A percentile compares a stretch with the other conserved stretches of the same genome.
Conservation (phyloP, 2,329 filamentous ascomycete genomes). For the Pyrenophora seminiperda region DNA sequence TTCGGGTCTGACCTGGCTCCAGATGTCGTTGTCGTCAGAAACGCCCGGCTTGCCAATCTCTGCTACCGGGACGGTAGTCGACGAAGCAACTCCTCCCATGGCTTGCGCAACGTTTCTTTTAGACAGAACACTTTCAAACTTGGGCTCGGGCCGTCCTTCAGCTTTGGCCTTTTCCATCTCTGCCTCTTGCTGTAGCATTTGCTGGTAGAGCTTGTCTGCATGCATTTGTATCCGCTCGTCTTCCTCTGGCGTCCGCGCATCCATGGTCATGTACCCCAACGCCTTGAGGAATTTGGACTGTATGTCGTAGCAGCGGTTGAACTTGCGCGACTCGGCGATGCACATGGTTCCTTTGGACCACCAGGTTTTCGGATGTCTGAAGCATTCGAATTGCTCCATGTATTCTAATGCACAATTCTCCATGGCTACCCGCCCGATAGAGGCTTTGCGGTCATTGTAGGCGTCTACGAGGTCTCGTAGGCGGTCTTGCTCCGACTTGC, state of each 20-base stretch:
- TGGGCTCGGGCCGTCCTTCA: slow-evolving; percentile 59
- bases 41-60: not conserved
- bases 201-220: slow-evolving; percentile 86
- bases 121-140: slow-evolving; percentile 63
- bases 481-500: slow-evolving; percentile 78
- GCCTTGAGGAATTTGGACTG: slow-evolving; percentile 92
- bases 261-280: slow-evolving; percentile 78
- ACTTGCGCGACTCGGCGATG: slow-evolving; percentile 72
- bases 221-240: slow-evolving; percentile 90
- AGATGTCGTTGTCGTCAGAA: slow-evolving; percentile 31
- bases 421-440: slow-evolving; percentile 79
- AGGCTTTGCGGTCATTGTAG: slow-evolving; percentile 79
- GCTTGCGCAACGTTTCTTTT: slow-evolving; percentile 39
- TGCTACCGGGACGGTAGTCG: slow-evolving; percentile 12
- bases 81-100: slow-evolving; percentile 24
- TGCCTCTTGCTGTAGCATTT: slow-evolving; percentile 81
- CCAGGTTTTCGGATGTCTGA: slow-evolving; percentile 69
- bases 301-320: slow-evolving; percentile 87
- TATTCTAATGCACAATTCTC: slow-evolving; percentile 95
- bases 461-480: slow-evolving; percentile 78
- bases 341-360: slow-evolving; percentile 78
- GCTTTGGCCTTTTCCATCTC: slow-evolving; percentile 72
- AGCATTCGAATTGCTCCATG: slow-evolving; percentile 81
- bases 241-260: slow-evolving; percentile 70
- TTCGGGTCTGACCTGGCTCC: slow-evolving; percentile 40